Conservation (phyloP, 164 flowering plant genomes). For the Tetrastigma voinierianum region DNA sequence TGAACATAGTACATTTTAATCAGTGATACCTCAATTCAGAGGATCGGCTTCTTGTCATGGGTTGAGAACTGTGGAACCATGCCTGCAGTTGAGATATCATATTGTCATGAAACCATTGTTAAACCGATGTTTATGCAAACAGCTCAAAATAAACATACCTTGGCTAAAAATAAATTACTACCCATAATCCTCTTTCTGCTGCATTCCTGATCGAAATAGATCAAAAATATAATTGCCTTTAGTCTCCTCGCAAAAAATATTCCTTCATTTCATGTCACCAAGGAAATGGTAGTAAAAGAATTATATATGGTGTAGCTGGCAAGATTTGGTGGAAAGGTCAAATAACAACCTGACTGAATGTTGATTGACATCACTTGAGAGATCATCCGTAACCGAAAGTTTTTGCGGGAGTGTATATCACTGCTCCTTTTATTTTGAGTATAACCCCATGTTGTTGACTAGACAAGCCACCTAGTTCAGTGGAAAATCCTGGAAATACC, state of each 20-base stretch:
- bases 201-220: slow-evolving; percentile 36
- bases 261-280: neutral
- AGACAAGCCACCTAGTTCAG: slow-evolving; percentile 43
- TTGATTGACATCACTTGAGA: slow-evolving; percentile 33
- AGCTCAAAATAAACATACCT: slow-evolving; percentile 36
- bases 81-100: slow-evolving; percentile 47
- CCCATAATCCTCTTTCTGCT: slow-evolving; percentile 51
- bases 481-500: slow-evolving; percentile 52
- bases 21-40: slow-evolving; percentile 67
- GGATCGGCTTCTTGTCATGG: slow-evolving; percentile 86
- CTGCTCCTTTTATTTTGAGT: slow-evolving; percentile 34
- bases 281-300: neutral
- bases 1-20: neutral
- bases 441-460: slow-evolving; percentile 40
- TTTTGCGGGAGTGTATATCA: slow-evolving; percentile 32
- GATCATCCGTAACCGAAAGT: slow-evolving; percentile 23
- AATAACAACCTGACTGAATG: slow-evolving; percentile 38
- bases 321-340: neutral
- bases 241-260: neutral
- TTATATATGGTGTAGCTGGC: neutral
- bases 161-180: slow-evolving; percentile 60
- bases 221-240: neutral
- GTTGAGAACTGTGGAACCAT: slow-evolving; percentile 79
- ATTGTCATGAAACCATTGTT: slow-evolving; percentile 1
- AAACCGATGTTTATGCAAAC: slow-evolving; percentile 2